Percentiles rank a stretch among this genome's conserved stretches.
Conservation (phyloP, 1,139 yeast genomes). For the Debaryomyces udenii region DNA sequence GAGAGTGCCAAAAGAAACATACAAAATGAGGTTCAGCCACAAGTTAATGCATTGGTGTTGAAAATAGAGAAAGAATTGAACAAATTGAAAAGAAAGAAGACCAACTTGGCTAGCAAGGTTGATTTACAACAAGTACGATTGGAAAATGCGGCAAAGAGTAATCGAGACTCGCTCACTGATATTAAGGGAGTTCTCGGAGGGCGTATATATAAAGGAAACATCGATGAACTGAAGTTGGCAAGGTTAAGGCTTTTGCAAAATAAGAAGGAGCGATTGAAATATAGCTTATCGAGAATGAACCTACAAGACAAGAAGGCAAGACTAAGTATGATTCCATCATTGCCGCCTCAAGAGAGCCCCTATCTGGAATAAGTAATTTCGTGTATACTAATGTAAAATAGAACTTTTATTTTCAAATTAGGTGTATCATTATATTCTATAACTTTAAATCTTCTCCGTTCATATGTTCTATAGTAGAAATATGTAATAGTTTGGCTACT, state of each 20-base stretch:
- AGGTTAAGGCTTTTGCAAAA: conserved; percentile 37
- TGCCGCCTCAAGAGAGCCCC: conserved; percentile 16
- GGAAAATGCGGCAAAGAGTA: conserved; percentile 24
- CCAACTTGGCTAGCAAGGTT: conserved; percentile 32
- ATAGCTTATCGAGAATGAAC: conserved; percentile 30
- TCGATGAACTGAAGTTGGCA: conserved; percentile 30
- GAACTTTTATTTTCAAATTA: background rate
- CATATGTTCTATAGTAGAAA: conserved; percentile 49
- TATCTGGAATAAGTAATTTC: background rate
- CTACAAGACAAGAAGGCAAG: conserved; percentile 25
- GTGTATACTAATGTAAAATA: conserved; percentile 8
- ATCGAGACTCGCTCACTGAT: conserved; percentile 13
- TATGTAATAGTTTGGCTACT: conserved; percentile 51
- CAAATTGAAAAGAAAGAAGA: conserved; percentile 29
- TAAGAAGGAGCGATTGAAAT: conserved; percentile 42
- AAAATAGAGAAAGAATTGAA: conserved; percentile 38
- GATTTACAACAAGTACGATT: conserved; percentile 38
- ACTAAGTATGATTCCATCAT: conserved; percentile 21
- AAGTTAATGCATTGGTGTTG: conserved; percentile 33
- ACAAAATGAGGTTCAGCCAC: conserved; percentile 36
- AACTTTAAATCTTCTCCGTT: conserved; percentile 28
- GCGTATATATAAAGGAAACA: conserved; percentile 15
- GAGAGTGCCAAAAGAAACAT: conserved; percentile 39
- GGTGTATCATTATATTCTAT: background rate
- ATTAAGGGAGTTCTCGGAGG: conserved; percentile 15